Percentiles rank a stretch among this genome's conserved stretches.
These are phyloP conservation scores for Monosporozyma unispora DNA, from an alignment of 805 yeast genomes.

Conservation along the genomic window DNA sequence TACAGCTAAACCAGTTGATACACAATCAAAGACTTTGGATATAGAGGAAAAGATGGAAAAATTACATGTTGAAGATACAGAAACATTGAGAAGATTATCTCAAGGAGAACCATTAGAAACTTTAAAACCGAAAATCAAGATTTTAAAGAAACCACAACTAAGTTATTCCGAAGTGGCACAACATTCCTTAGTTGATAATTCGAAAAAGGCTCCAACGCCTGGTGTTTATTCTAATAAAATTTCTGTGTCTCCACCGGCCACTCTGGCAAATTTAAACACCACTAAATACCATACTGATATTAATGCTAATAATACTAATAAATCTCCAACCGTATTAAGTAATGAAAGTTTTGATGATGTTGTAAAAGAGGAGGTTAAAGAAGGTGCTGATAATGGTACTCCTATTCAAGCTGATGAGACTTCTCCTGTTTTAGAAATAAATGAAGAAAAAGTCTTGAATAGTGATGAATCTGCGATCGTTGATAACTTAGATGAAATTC, in stretches of 20 bases:
- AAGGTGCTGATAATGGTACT: not conserved
- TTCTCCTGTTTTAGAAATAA: not conserved
- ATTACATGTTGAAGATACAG: slow-evolving; percentile 40
- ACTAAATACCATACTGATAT: not conserved
- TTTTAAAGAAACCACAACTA: slow-evolving; percentile 16
- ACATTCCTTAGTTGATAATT: slow-evolving; percentile 18
- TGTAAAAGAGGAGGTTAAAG: not conserved
- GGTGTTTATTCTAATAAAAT: not conserved
- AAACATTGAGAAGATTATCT: slow-evolving; percentile 22
- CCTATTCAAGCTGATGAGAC: not conserved
- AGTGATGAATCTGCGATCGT: not conserved
- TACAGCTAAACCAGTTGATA: slow-evolving; percentile 77
- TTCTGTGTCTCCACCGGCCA: not conserved
- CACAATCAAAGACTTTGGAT: slow-evolving; percentile 53
- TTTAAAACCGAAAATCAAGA: slow-evolving; percentile 12
- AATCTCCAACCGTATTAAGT: not conserved
- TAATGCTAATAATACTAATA: not conserved
- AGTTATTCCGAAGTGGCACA: slow-evolving; percentile 24
- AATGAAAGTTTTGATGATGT: not conserved
- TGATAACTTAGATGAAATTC: not conserved
- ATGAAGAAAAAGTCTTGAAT: not conserved
- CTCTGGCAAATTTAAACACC: not conserved
- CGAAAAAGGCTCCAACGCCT: slow-evolving; percentile 3
- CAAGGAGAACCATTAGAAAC: slow-evolving; percentile 10
- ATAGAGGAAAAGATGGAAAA: slow-evolving; percentile 42